Base-by-base conservation (phyloP, 2,329 filamentous ascomycete genomes). In the Conoideocrella luteorostrata region DNA sequence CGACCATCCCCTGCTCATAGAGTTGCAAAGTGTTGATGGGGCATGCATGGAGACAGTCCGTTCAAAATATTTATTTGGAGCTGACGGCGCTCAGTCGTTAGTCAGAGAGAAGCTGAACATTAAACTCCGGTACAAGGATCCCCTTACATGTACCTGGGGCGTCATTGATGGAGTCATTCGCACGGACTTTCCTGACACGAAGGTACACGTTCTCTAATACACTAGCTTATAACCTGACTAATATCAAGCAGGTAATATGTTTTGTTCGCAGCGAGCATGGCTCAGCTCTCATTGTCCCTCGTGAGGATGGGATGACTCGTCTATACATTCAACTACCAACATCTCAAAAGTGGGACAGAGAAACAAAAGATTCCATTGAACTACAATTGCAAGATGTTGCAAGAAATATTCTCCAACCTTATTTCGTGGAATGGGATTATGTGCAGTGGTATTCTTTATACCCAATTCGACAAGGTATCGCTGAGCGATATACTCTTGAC, bases 1-100 rank as follows among this genome's bases (percentile, higher is more conserved):
- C 1, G 77, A 80, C 20, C 93, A 93, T 58, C 90, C 89, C 1
- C 85, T 95, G 2, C 76, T 86, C 51, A 88, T 95, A 21, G 74
- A 81, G 46, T 67, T 95, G 38, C 79, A 84, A 57, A 85, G 89
- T 54, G 72, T 89, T 13, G 85, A 95, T 56, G 86, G 86, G 23
- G 78, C 78, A 18, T 68, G 72, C 7, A 72, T 72, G 29, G 85
- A 94, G 65, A 89, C 69, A 0, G 64, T 87, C 11, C 72, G 75
- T 37, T 72, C 82, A 21, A 87, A 84, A 58, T 86, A 88, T 49
- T 66, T 88, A 4, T 82, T 88, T 48, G 77, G 84, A 22, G 83
- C 80, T 4, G 84, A 88, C 57, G 84, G 84, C 1, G 80, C 84
- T 3, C 74, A 77, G 47, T 87, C 84, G 0, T 78, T 75, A 42